Evolutionary conservation across 2,329 filamentous ascomycete genomes (phyloP), one percentile per base, ranked within the genome.

Genomic region (Scedosporium dehoogii): DNA sequence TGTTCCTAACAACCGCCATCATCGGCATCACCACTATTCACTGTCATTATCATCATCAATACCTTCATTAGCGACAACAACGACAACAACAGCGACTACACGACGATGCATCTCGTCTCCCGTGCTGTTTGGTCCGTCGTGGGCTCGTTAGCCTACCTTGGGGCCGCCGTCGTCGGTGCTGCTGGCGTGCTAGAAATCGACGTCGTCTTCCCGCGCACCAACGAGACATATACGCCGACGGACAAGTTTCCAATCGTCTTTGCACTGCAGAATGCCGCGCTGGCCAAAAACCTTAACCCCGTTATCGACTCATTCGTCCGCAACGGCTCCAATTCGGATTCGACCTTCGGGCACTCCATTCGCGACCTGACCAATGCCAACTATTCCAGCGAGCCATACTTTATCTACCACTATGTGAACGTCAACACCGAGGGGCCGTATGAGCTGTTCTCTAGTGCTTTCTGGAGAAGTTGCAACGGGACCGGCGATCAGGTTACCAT

Each of bases 201-300:
- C 62, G 33, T 72, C 7, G 63, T 72, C 48, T 73, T 72, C 63
- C 71, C 71, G 1, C 71, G 69, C 51, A 18, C 25, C 63, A 71
- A 72, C 65, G 68, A 68, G 56, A 71, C 69, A 9, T 72, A 72
- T 38, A 67, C 64, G 64, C 69, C 68, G 1, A 62, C 65, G 1
- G 51, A 64, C 12, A 25, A 61, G 3, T 70, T 72, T 60, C 70
- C 71, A 58, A 60, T 72, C 38, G 64, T 73, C 18, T 69, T 71
- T 56, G 71, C 68, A 0, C 38, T 72, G 6, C 67, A 68, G 61
- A 71, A 72, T 61, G 58, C 67, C 29, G 10, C 60, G 21, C 63
- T 68, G 16, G 68, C 65, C 9, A 23, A 61, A 16, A 21, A 63
- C 23, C 64, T 69, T 27, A 53, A 65, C 9, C 64, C 63, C 2